Evolutionary conservation across 495 filamentous ascomycete species (phyloP).

Genomic region (Penicillium dipodomyicola): DNA sequence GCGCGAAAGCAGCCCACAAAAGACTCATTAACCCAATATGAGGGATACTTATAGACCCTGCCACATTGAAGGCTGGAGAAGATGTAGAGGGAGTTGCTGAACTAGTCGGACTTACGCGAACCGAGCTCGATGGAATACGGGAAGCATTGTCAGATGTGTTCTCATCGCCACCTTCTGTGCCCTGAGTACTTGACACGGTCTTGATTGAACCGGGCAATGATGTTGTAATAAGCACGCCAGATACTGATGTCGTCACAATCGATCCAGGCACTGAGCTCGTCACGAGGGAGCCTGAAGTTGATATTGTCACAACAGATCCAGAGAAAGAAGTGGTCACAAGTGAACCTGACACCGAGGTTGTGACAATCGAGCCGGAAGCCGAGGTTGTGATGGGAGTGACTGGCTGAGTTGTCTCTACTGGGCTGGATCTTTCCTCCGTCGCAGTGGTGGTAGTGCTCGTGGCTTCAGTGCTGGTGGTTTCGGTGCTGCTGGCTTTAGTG

Average conservation of each 20-base stretch:
- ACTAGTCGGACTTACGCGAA: not conserved
- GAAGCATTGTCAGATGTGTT: not conserved
- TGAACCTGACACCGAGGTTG: not conserved
- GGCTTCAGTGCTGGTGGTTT: not conserved
- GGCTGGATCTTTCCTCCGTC: not conserved
- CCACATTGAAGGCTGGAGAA: not conserved
- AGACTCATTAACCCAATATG: not conserved
- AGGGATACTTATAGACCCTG: not conserved
- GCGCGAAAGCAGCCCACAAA: not conserved
- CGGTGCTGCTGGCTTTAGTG: not conserved
- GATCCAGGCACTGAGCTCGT: not conserved
- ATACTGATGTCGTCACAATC: not conserved
- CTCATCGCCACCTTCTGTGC: not conserved
- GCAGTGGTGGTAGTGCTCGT: not conserved
- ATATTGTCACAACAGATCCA: not conserved
- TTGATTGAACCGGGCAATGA: not conserved
- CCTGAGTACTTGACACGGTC: not conserved
- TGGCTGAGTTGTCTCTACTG: not conserved
- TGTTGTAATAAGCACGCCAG: not conserved
- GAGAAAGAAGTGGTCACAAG: conserved; percentile 1
- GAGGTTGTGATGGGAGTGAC: not conserved
- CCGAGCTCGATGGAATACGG: not conserved
- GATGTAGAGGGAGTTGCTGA: not conserved
- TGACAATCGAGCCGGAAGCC: too few relatives aligned
- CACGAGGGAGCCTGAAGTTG: not conserved